Conservation (phyloP, 2,329 filamentous ascomycete species). For the Thielaviopsis ethacetica region DNA sequence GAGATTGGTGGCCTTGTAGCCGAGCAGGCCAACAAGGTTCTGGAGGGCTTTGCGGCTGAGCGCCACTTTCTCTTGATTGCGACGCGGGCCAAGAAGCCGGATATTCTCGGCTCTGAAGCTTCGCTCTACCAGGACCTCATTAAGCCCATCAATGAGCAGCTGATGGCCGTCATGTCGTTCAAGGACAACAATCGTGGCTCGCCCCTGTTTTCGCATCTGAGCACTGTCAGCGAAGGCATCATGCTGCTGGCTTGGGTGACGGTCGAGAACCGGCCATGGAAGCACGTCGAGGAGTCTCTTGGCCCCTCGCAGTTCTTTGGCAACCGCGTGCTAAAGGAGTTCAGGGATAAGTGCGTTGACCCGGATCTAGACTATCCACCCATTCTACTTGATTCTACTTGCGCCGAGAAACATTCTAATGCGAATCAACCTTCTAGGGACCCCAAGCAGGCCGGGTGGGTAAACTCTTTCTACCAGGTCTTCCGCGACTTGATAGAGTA, state of each 20-base stretch:
- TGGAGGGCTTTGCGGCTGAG: constrained; percentile 62
- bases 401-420: not conserved
- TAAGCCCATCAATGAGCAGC: constrained; percentile 71
- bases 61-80: constrained; percentile 76
- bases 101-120: constrained; percentile 43
- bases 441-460: constrained; percentile 67
- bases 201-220: constrained; percentile 63
- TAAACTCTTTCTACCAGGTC: constrained; percentile 81
- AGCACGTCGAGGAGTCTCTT: constrained; percentile 70
- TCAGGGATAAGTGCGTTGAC: constrained; percentile 47
- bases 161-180: constrained; percentile 63
- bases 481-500: constrained; percentile 74
- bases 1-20: constrained; percentile 62
- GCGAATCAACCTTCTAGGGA: constrained; percentile 39
- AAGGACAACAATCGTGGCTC: constrained; percentile 67
- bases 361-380: not conserved
- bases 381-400: not conserved
- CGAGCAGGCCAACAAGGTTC: constrained; percentile 50
- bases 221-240: constrained; percentile 78
- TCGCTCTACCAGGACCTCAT: constrained; percentile 59
- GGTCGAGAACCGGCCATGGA: constrained; percentile 64
- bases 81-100: constrained; percentile 84
- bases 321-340: constrained; percentile 81
- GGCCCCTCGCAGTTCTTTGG: constrained; percentile 84
- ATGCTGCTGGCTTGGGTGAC: constrained; percentile 83